Evolutionary conservation across 257 asterid species (phyloP), one percentile per base, ranked within the genome.

Genomic region (Sherardia arvensis): DNA sequence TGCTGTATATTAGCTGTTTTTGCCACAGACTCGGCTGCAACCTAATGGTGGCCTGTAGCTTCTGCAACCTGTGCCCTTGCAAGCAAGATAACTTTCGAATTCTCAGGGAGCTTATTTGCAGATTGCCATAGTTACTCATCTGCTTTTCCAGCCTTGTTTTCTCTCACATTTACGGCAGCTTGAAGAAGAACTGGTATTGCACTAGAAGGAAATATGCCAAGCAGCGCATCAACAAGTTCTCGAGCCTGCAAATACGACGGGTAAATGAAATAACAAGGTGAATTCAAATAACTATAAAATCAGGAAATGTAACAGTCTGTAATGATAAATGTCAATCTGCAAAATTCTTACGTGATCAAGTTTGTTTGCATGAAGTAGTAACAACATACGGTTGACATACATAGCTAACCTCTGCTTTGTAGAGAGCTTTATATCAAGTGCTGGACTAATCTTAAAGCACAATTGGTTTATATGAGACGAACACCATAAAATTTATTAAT

Each of bases 11-110:
- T 94, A 0, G 74, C 77, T 62, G 90, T 84, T 71, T 79, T 89
- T 11, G 71, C 85, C 26, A 93, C 85, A 54, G 99, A 87, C 26
- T 93, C 99, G 0, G 97, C 95, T 15, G 99, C 95, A 67, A 90
- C 73, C 75, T 85, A 95, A 21, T 82, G 90, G 71, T 89, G 97
- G 69, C 97, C 96, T 17, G 96, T 94, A 63, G 94, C 73, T 32
- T 96, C 95, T 21, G 99, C 95, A 29, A 90, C 78, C 72, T 93
- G 99, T 25, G 99, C 96, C 72, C 94, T 77, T 59, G 94, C 95
- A 32, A 93, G 92, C 29, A 81, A 79, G 77, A 87, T 59, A 45
- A 67, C 53, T 32, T 74, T 87, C 5, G 94, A 84, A 58, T 79
- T 87, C 49, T 87, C 91, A 0, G 96, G 96, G 61, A 78, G 84